phyloP scores from a whole-genome alignment of 2,329 filamentous ascomycete genomes.

The Plenodomus lindquistii region DNA sequence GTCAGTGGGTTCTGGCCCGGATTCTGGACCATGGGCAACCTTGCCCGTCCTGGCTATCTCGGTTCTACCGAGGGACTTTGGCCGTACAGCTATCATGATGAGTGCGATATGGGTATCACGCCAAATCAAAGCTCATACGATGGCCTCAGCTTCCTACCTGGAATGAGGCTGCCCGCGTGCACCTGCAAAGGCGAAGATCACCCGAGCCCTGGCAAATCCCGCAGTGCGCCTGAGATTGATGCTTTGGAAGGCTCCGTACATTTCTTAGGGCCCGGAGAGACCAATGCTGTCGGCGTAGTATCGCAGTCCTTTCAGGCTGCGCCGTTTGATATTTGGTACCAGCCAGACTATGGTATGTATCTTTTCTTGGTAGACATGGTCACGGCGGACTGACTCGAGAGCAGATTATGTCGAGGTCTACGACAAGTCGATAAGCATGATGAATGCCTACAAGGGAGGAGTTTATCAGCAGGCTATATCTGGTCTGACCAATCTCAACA shows the following conservation, averaged over 20 bases:
- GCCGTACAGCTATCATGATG: slow-evolving; percentile 73
- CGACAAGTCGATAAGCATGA: slow-evolving; percentile 56
- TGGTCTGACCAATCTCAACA: slow-evolving; percentile 59
- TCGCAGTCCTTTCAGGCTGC: slow-evolving; percentile 71
- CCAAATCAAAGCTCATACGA: slow-evolving; percentile 71
- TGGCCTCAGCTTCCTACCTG: slow-evolving; percentile 68
- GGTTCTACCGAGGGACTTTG: slow-evolving; percentile 73
- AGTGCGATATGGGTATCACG: slow-evolving; percentile 72
- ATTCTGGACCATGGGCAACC: slow-evolving; percentile 76
- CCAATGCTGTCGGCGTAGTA: slow-evolving; percentile 61
- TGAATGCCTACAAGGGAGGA: slow-evolving; percentile 60
- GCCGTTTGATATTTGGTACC: slow-evolving; percentile 72
- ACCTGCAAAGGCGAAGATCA: slow-evolving; percentile 68
- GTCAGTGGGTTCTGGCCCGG: slow-evolving; percentile 74
- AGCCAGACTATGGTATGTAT: slow-evolving; percentile 56
- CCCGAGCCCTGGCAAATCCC: slow-evolving; percentile 65
- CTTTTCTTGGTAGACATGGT: background rate
- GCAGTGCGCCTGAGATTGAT: slow-evolving; percentile 73
- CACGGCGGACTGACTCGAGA: slow-evolving; percentile 14
- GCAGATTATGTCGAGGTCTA: slow-evolving; percentile 68
- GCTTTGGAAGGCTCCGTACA: slow-evolving; percentile 69
- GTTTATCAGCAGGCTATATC: slow-evolving; percentile 61
- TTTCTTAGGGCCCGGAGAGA: slow-evolving; percentile 54
- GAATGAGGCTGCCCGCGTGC: slow-evolving; percentile 71
- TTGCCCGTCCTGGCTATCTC: slow-evolving; percentile 69